Conservation (phyloP, 805 yeast genomes). For the Zygoascus ofunaensis region DNA sequence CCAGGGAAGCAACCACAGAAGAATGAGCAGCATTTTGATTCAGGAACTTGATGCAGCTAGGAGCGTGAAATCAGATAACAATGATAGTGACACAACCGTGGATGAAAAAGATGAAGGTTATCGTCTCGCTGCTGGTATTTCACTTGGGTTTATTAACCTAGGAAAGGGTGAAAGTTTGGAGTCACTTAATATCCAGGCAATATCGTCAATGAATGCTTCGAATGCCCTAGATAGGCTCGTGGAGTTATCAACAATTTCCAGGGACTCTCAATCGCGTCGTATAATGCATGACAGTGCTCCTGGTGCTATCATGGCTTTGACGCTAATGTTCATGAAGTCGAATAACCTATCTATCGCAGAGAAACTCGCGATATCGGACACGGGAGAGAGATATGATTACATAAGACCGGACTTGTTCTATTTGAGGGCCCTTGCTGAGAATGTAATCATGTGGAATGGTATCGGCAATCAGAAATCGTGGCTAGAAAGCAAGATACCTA, state of each 20-base stretch:
- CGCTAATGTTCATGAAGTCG: slow-evolving; percentile 64
- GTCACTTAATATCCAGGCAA: slow-evolving; percentile 29
- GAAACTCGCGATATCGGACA: slow-evolving; percentile 51
- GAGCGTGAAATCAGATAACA: not conserved
- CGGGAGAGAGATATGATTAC: slow-evolving; percentile 52
- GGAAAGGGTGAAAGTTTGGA: slow-evolving; percentile 61
- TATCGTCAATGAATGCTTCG: slow-evolving; percentile 39
- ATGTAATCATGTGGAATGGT: slow-evolving; percentile 63
- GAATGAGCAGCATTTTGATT: slow-evolving; percentile 73
- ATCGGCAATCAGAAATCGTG: slow-evolving; percentile 44
- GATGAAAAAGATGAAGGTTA: slow-evolving; percentile 50
- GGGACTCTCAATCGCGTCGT: slow-evolving; percentile 52
- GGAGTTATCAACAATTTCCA: slow-evolving; percentile 41
- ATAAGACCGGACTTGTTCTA: slow-evolving; percentile 70
- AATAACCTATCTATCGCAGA: slow-evolving; percentile 50
- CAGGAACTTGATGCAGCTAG: slow-evolving; percentile 42
- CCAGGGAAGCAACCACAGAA: slow-evolving; percentile 64
- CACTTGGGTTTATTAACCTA: slow-evolving; percentile 74
- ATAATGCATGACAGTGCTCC: slow-evolving; percentile 51
- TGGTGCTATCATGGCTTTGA: slow-evolving; percentile 71
- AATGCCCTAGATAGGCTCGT: slow-evolving; percentile 53
- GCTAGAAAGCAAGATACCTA: slow-evolving; percentile 53
- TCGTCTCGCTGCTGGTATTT: slow-evolving; percentile 77
- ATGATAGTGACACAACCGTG: slow-evolving; percentile 1
- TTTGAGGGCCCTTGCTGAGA: slow-evolving; percentile 52